Conservation (phyloP, 176 grass and related monocot genomes). For the Pharus latifolius region DNA sequence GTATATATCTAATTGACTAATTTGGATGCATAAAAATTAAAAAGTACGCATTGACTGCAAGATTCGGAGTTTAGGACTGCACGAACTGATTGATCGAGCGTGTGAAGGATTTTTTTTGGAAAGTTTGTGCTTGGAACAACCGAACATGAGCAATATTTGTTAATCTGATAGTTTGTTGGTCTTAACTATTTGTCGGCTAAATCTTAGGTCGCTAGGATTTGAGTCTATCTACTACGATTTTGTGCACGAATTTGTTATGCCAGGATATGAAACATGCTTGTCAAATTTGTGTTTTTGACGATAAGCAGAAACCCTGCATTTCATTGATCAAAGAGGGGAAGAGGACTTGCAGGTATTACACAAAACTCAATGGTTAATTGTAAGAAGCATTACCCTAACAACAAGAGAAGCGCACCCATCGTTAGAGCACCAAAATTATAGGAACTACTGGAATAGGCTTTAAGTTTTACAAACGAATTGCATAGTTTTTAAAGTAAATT, state of each 20-base stretch:
- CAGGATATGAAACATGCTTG: neutral
- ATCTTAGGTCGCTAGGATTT: neutral
- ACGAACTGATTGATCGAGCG: slow-evolving; percentile 5
- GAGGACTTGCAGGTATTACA: too few species aligned
- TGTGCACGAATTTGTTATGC: neutral
- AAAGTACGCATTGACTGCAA: neutral
- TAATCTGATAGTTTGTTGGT: neutral
- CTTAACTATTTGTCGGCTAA: slow-evolving; percentile 14
- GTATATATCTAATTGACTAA: neutral
- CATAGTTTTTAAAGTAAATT: too few species aligned
- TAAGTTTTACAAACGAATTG: too few species aligned
- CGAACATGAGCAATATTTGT: neutral
- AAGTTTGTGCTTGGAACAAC: neutral
- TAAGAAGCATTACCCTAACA: too few species aligned
- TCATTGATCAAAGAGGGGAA: too few species aligned
- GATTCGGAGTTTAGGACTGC: neutral
- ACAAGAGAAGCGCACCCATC: too few species aligned
- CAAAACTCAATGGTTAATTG: too few species aligned
- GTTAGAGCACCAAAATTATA: too few species aligned
- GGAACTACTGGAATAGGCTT: too few species aligned
- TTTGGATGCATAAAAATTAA: too few species aligned
- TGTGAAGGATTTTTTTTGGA: neutral
- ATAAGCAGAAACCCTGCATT: too few species aligned
- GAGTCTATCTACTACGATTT: neutral
- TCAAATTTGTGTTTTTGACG: too few species aligned